Evolutionary conservation across 2,329 filamentous ascomycete genomes (phyloP), one percentile per base, ranked within the genome.

Genomic region (Alternaria conjuncta): DNA sequence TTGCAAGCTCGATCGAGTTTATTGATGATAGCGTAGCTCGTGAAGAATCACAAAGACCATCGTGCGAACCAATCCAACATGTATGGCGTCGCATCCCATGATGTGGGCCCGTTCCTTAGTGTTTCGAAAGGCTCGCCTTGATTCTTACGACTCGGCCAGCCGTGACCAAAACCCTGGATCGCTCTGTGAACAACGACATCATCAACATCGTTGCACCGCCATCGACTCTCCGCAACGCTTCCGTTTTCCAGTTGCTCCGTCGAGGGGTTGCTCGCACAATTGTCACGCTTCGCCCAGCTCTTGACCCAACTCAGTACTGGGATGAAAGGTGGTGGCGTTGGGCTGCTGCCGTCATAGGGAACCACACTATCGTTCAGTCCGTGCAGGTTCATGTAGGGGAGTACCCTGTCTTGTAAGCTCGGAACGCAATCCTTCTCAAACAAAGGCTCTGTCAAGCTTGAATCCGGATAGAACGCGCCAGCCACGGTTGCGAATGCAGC

Each of bases 401-500:
- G 49, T 6, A 36, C 28, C 18, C 18, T 13, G 20, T 64, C 25
- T 49, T 49, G 5, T 63, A 58, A 9, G 12, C 6, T 25, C 1
- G 67, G 67, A 11, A 57, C 13, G n/a, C 71, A 74, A 0, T 55
- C 65, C 0, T 25, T 60, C 3, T 60, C 57, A 50, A 74, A 75
- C 3, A 75, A 50, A 4, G 70, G 66, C 20, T 73, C 67, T 1
- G 60, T 63, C 12, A 74, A 47, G 5, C 53, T 56, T 0, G 59
- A 20, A 20, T 72, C 66, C 0, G 68, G 64, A 68, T 86, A 86
- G 44, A 78, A 82, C 1, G 82, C 84, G 4, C 81, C 83, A 2
- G 81, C 78, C 6, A 82, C 80, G 8, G 80, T 77, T 1, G 82
- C 83, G 63, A 86, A 85, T 1, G 84, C 84, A 5, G 84, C 84